A percentile compares a stretch with the other conserved stretches of the same genome.
Evolutionary conservation across 1,139 yeast species (phyloP).

Genomic region (Debaryomyces psychrophilus): DNA sequence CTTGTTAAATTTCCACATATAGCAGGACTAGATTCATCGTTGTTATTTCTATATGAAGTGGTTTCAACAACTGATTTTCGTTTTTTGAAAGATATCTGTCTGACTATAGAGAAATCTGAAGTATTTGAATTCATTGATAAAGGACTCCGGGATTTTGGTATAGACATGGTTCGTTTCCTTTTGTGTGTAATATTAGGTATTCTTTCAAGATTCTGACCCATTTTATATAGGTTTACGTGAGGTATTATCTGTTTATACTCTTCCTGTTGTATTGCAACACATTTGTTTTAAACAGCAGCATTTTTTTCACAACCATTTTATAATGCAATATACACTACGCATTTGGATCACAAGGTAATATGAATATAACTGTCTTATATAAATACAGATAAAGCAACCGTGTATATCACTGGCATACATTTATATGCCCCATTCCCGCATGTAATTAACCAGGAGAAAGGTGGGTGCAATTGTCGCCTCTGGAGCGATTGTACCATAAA

Average conservation of each 20-base stretch:
- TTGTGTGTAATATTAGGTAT: not conserved
- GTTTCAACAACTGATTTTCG: not conserved
- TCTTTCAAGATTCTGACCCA: not conserved
- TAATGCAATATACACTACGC: constrained; percentile 1
- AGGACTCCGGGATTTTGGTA: not conserved
- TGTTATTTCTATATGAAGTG: not conserved
- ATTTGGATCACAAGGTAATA: not conserved
- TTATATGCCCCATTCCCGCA: not conserved
- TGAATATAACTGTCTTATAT: not conserved
- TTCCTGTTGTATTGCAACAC: not conserved
- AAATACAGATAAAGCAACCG: not conserved
- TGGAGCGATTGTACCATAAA: not conserved
- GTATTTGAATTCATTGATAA: constrained; percentile 3
- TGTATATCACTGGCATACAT: too few species aligned
- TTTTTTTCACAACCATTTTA: constrained; percentile 3
- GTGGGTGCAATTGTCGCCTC: too few species aligned
- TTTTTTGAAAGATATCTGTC: constrained; percentile 3
- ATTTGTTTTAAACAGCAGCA: not conserved
- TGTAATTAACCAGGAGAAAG: too few species aligned
- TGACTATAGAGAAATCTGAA: not conserved
- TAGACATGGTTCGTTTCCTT: not conserved
- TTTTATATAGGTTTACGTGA: not conserved
- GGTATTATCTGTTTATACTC: not conserved
- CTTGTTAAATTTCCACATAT: constrained; percentile 13
- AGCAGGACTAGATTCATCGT: not conserved